Percentiles rank a stretch among this genome's conserved stretches.
Evolutionary conservation across 2,329 filamentous ascomycete genomes (phyloP).

Genomic region (Arthrinium phaeospermum): DNA sequence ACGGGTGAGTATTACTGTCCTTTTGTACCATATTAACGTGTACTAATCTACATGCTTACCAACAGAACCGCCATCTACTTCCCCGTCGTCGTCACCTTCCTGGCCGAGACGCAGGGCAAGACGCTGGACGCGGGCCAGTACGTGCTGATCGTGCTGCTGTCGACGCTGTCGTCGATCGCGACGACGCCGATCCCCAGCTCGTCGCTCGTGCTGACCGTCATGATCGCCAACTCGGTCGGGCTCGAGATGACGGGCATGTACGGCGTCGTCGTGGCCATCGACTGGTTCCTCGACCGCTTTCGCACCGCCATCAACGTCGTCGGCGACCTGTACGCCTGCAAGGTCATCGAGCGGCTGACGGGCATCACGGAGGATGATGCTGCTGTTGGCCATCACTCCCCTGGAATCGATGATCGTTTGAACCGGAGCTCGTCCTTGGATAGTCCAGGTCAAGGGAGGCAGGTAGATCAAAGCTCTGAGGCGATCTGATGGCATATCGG

Average conservation of each 20-base stretch:
- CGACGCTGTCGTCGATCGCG: conserved; percentile 57
- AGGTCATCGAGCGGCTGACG: conserved; percentile 46
- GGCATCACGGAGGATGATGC: conserved; percentile 38
- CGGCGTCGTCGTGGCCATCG: conserved; percentile 58
- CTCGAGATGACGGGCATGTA: conserved; percentile 27
- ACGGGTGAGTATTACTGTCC: conserved; percentile 41
- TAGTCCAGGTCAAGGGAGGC: no score
- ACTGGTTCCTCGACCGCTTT: conserved; percentile 63
- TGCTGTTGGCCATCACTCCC: no score
- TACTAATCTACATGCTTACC: background rate
- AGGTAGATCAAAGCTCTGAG: no score
- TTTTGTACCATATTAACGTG: background rate
- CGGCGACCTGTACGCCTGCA: conserved; percentile 54
- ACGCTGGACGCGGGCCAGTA: conserved; percentile 50
- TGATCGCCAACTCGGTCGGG: conserved; percentile 17
- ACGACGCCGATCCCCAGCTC: conserved; percentile 60
- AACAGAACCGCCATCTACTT: conserved; percentile 59
- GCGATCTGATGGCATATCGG: no score
- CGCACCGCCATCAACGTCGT: conserved; percentile 57
- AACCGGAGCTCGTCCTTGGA: no score
- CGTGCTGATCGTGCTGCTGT: conserved; percentile 53
- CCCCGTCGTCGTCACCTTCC: conserved; percentile 57
- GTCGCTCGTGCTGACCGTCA: conserved; percentile 47
- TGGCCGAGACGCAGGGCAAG: conserved; percentile 56
- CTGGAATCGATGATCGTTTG: no score